These are phyloP conservation scores for Mortierella sp. DNA, from an alignment of 371 early-diverging fungal species.

Conservation along the genomic window DNA sequence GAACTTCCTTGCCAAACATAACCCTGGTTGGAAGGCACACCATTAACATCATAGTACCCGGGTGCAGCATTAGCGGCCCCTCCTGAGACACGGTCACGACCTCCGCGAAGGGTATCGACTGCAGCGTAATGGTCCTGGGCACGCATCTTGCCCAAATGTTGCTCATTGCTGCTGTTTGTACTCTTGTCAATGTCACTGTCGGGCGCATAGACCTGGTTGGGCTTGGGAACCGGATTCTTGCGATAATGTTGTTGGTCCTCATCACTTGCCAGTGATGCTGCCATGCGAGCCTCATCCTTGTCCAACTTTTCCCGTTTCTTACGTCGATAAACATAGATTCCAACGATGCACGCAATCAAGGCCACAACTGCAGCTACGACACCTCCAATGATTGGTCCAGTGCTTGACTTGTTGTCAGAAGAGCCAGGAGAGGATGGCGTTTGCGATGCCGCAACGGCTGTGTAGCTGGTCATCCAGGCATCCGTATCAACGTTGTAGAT, in stretches of 20 bases:
- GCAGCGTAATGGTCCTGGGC: background rate
- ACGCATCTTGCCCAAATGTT: background rate
- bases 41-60: too few relatives aligned
- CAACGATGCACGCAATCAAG: slow-evolving; percentile 1
- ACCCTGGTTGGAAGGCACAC: too few relatives aligned
- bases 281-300: background rate
- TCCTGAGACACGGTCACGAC: too few relatives aligned
- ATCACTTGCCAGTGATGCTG: background rate
- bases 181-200: slow-evolving; percentile 3
- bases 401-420: slow-evolving; percentile 1
- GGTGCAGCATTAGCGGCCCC: too few relatives aligned
- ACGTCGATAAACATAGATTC: background rate
- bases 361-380: slow-evolving; percentile 2
- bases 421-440: background rate
- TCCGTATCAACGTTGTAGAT: slow-evolving; percentile 18
- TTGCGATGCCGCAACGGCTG: too few relatives aligned
- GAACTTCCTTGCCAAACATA: too few relatives aligned
- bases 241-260: slow-evolving; percentile 1
- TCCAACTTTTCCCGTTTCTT: background rate
- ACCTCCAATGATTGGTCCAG: slow-evolving; percentile 19
- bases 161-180: background rate
- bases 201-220: background rate
- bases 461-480: slow-evolving; percentile 14
- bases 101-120: too few relatives aligned
- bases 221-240: background rate